These are phyloP conservation scores for Cercospora janseana DNA, from an alignment of 2,329 filamentous ascomycete genomes.

Conservation along the genomic window DNA sequence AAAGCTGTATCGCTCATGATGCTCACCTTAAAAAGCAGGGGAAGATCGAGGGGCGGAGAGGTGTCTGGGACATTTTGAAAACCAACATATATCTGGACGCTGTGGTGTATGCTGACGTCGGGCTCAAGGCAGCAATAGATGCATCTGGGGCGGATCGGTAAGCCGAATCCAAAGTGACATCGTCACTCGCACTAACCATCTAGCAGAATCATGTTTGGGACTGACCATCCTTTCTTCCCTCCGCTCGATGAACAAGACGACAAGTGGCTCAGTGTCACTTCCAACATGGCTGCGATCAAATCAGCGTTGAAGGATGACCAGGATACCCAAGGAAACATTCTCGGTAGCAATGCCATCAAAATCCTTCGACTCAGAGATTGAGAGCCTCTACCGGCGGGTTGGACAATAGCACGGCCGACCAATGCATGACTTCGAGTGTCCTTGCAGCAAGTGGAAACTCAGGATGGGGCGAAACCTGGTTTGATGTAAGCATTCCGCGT, in stretches of 20 bases:
- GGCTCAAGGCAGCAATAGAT: slow-evolving; percentile 67
- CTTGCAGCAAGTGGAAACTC: not conserved
- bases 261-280: slow-evolving; percentile 68
- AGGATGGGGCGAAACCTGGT: slow-evolving; percentile 5
- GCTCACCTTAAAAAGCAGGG: slow-evolving; percentile 65
- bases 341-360: slow-evolving; percentile 60
- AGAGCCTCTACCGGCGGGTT: not conserved
- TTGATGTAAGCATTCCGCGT: not conserved
- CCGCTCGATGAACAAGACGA: slow-evolving; percentile 61
- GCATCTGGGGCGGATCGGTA: slow-evolving; percentile 65
- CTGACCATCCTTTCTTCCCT: slow-evolving; percentile 84
- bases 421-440: no score
- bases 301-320: slow-evolving; percentile 51
- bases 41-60: slow-evolving; percentile 55
- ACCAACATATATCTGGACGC: slow-evolving; percentile 86
- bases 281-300: slow-evolving; percentile 57
- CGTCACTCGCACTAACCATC: not conserved
- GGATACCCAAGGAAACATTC: slow-evolving; percentile 51
- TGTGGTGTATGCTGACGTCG: slow-evolving; percentile 76
- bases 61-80: slow-evolving; percentile 63
- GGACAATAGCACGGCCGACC: no score
- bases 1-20: slow-evolving; percentile 83
- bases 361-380: slow-evolving; percentile 43
- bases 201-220: slow-evolving; percentile 49
- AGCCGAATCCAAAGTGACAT: slow-evolving; percentile 23